These are phyloP conservation scores for Boletales sp. DNA, from an alignment of 768 basidiomycete genomes.

Conservation along the genomic window DNA sequence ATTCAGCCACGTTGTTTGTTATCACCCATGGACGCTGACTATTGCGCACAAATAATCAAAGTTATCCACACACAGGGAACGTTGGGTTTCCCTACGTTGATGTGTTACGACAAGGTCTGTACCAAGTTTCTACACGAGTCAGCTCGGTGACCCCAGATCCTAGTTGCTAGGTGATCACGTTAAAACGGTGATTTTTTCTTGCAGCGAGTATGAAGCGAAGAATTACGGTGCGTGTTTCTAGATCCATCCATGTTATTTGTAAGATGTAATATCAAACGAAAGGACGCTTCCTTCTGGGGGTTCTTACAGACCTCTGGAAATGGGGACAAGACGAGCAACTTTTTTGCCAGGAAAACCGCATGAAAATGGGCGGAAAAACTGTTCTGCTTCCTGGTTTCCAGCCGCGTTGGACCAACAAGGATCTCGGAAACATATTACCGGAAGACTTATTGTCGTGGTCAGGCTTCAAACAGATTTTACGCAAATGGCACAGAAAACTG, in stretches of 20 bases:
- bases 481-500: slow-evolving; percentile 85
- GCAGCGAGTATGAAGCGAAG: slow-evolving; percentile 93
- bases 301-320: slow-evolving; percentile 70
- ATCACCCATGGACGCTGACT: slow-evolving; percentile 97
- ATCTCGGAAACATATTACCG: slow-evolving; percentile 32
- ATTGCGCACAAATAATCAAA: slow-evolving; percentile 87
- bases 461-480: slow-evolving; percentile 63
- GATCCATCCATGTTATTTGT: background rate
- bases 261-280: slow-evolving; percentile 2
- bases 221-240: slow-evolving; percentile 69
- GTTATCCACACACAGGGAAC: slow-evolving; percentile 87
- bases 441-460: slow-evolving; percentile 66
- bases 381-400: slow-evolving; percentile 70
- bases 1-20: slow-evolving; percentile 87
- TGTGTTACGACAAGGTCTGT: slow-evolving; percentile 77
- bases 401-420: slow-evolving; percentile 47
- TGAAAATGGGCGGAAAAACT: slow-evolving; percentile 57
- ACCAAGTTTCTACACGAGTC: background rate
- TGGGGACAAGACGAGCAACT: slow-evolving; percentile 79
- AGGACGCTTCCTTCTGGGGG: slow-evolving; percentile 86
- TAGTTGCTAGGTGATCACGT: slow-evolving; percentile 85
- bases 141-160: slow-evolving; percentile 2
- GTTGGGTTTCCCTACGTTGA: slow-evolving; percentile 80
- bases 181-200: slow-evolving; percentile 82
- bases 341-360: slow-evolving; percentile 70